Base-by-base conservation (phyloP, 257 asterid genomes). In the Solanum medicagineum region DNA sequence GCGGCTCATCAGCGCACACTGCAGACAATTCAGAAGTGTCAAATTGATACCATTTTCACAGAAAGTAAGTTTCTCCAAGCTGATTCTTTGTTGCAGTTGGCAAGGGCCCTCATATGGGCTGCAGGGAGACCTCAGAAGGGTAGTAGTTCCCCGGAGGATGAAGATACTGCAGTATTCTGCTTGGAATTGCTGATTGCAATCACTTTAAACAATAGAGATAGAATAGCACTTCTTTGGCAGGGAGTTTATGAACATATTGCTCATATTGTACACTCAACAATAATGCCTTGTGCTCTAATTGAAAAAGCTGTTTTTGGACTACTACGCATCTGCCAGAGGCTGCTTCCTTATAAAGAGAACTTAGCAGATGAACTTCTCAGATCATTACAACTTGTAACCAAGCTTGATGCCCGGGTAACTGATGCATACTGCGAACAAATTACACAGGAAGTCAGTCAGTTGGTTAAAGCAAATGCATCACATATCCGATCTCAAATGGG, bases 1-100 rank as follows among this genome's bases (percentile, higher is more conserved):
- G 98, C 97, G 57, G 98, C 99, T 86, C 99, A 94, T 90, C 99
- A 96, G 83, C 98, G 97, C 84, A 94, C 99, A 1, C 95, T 96
- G 81, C 98, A 93, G 90, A 96, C 98, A 42, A 96, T 96, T 68
- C 98, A 96, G 87, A 96, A 93, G 88, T 96, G 99, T 80, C 99
- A 93, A 81, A 94, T 96, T 32, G 98, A 96, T 87, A 94, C 95
- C 88, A 96, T 94, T 86, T 96, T 96, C 87, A 94, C 98, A 1
- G 99, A 93, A 81, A 96, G 98, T 91, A 96, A 96, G 92, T 94
- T 96, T 88, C 92, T 96, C 74, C 90, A 89, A 71, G 93, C 98
- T 47, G 98, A 96, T 87, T 94, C 99, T 17, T 85, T 96, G 68
- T 92, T 93, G 77, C 99, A 96, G 92, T 97, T 96, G 47, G 98